Conservation (phyloP, 2,329 filamentous ascomycete species). For the Fusarium pseudocircinatum region DNA sequence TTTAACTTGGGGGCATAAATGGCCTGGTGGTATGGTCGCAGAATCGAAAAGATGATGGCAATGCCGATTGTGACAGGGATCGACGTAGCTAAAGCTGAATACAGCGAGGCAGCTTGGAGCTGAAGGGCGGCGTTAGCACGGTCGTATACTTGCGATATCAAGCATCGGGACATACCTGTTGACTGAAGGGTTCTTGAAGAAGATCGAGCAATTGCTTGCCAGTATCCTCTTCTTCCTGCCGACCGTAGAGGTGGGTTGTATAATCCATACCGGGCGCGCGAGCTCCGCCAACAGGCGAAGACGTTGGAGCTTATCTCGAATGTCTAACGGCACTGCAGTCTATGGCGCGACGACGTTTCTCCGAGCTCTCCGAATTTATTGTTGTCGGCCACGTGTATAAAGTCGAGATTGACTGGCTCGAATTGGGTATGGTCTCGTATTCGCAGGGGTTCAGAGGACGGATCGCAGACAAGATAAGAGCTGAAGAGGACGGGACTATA, state of each 20-base stretch:
- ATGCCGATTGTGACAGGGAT: conserved; percentile 78
- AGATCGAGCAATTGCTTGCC: conserved; percentile 59
- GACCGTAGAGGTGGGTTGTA: conserved; percentile 15
- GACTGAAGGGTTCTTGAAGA: conserved; percentile 61
- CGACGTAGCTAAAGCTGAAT: conserved; percentile 83
- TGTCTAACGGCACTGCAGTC: not conserved
- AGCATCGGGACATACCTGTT: conserved; percentile 51
- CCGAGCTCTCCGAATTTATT: not conserved
- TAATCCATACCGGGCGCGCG: conserved; percentile 39
- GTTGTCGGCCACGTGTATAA: not conserved
- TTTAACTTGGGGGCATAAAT: conserved; percentile 96
- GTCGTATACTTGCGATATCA: not conserved
- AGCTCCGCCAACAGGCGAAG: conserved; percentile 41
- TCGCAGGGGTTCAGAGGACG: conserved; percentile 16
- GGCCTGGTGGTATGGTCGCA: conserved; percentile 89
- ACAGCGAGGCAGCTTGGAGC: conserved; percentile 64
- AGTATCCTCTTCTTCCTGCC: conserved; percentile 42
- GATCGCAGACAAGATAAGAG: conserved; percentile 10
- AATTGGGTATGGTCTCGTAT: conserved; percentile 19
- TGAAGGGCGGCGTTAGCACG: conserved; percentile 10
- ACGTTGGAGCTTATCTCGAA: conserved; percentile 21
- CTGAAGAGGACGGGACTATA: conserved; percentile 9
- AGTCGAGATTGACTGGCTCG: conserved; percentile 8
- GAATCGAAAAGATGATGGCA: conserved; percentile 83
- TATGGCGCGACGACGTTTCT: not conserved